Conservation (phyloP, 345 rosid genomes). For the Hibiscus mutabilis region DNA sequence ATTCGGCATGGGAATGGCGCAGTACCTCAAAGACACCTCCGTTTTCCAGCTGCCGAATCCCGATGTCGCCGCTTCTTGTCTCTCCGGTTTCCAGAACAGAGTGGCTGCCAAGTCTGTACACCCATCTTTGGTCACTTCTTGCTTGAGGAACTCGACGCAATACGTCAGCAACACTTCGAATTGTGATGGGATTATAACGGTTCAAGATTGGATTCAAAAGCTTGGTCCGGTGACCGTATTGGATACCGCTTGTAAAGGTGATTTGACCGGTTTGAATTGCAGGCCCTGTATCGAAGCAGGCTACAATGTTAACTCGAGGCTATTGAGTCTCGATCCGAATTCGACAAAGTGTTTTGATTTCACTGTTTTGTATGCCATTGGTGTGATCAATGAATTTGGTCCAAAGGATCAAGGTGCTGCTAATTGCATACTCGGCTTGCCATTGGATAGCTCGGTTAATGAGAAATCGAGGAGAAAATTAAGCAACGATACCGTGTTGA, state of each 20-base stretch:
- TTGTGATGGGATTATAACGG: conserved; percentile 36
- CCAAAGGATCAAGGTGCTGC: conserved; percentile 33
- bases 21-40: conserved; percentile 42
- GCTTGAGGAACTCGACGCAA: conserved; percentile 29
- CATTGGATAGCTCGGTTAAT: conserved; percentile 16
- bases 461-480: conserved; percentile 1
- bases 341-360: conserved; percentile 37
- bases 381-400: conserved; percentile 37
- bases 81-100: conserved; percentile 28
- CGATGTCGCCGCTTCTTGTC: conserved; percentile 28
- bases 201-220: conserved; percentile 36
- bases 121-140: conserved; percentile 30
- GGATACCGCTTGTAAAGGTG: conserved; percentile 36
- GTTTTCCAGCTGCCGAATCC: conserved; percentile 35
- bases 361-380: conserved; percentile 39
- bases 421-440: conserved; percentile 40
- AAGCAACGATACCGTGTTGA: conserved; percentile 9
- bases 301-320: conserved; percentile 23
- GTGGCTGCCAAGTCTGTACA: conserved; percentile 26
- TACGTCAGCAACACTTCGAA: conserved; percentile 31
- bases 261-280: conserved; percentile 32
- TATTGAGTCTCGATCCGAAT: conserved; percentile 23
- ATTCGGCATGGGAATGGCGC: conserved; percentile 50
- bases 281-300: conserved; percentile 50
- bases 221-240: conserved; percentile 27